phyloP scores from a whole-genome alignment of 306 rosid species.

The Abrus precatorius region DNA sequence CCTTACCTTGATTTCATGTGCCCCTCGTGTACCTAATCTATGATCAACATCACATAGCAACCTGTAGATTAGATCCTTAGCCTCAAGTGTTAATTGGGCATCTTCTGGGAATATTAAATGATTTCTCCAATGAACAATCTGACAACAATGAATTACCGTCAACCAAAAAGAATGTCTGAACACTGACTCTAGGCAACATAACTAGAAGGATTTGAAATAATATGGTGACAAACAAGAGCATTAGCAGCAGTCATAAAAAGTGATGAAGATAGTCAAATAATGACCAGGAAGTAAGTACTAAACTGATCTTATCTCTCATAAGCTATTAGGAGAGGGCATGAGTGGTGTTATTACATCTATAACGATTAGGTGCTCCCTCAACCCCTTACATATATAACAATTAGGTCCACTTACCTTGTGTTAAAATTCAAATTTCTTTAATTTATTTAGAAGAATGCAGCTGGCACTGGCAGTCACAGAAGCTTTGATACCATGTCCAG shows the following conservation, averaged over 20 bases:
- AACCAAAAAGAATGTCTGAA: constrained; percentile 39
- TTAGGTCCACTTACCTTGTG: background rate
- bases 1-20: constrained; percentile 82
- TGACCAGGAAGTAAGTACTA: background rate
- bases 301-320: background rate
- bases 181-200: constrained; percentile 38
- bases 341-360: constrained; percentile 6
- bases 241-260: constrained; percentile 23
- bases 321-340: background rate
- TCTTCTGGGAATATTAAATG: constrained; percentile 94
- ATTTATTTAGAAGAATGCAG: background rate
- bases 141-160: constrained; percentile 54
- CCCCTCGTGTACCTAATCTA: constrained; percentile 92
- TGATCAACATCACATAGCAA: constrained; percentile 94
- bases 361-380: background rate
- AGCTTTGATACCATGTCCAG: background rate
- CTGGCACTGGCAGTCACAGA: background rate
- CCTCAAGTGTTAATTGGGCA: constrained; percentile 79
- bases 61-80: constrained; percentile 91
- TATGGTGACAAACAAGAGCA: constrained; percentile 25
- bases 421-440: background rate
- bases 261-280: constrained; percentile 20
- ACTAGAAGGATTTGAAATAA: constrained; percentile 23
- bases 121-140: constrained; percentile 99
- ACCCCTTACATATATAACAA: background rate